Percentiles rank a stretch among this genome's conserved stretches.
Conservation (phyloP, 2,329 filamentous ascomycete species). For the Elsinoe fawcettii region DNA sequence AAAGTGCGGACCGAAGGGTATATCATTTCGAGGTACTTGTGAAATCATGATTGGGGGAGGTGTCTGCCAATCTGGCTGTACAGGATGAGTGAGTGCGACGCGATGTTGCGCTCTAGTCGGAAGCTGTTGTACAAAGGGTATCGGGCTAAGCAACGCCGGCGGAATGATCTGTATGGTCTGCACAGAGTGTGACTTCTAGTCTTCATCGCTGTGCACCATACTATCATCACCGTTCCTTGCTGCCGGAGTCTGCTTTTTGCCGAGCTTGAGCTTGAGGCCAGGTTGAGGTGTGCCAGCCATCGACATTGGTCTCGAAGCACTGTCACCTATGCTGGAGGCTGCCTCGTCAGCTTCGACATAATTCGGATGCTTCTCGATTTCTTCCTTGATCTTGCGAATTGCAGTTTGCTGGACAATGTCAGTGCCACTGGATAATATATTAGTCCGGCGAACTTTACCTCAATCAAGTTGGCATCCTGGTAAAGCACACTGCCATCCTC, state of each 20-base stretch:
- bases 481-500: conserved; percentile 91
- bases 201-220: conserved; percentile 47
- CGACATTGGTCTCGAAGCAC: conserved; percentile 43
- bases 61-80: background rate
- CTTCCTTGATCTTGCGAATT: conserved; percentile 46
- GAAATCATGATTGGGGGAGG: background rate
- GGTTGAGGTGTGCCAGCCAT: conserved; percentile 55
- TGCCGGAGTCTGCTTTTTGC: conserved; percentile 36
- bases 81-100: background rate
- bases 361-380: conserved; percentile 48
- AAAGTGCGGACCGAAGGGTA: background rate
- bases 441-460: conserved; percentile 52
- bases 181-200: conserved; percentile 28
- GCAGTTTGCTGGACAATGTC: conserved; percentile 39
- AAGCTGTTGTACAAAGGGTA: conserved; percentile 2
- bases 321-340: conserved; percentile 42
- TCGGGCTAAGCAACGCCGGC: background rate
- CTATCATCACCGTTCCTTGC: conserved; percentile 35
- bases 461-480: conserved; percentile 84
- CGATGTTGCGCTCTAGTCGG: background rate
- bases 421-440: background rate
- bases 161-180: background rate
- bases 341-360: conserved; percentile 51
- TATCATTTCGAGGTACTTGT: background rate
- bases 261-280: conserved; percentile 64